Base-by-base conservation (phyloP, 148 eudicot genomes). In the Rhododendron williamsianum region DNA sequence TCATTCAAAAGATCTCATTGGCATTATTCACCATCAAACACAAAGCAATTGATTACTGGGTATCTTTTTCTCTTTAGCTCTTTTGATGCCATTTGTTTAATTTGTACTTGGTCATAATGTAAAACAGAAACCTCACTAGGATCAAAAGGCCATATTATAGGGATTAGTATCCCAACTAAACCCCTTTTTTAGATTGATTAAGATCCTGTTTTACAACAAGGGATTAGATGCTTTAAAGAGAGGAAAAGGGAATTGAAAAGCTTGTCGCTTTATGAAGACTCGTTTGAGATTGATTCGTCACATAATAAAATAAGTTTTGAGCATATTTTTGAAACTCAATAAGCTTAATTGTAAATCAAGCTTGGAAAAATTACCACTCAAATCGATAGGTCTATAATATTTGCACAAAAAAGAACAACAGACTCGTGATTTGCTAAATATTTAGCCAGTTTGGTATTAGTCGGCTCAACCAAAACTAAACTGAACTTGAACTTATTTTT, bases 171-270 rank as follows among this genome's bases (percentile, higher is more conserved):
- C 77, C 43, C 43, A 82, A 36, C 58, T 69, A 43, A n/a, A 43
- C 9, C 58, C 54, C 36, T 81, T 81, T 27, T 52, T 81, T 23
- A 21, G 27, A 33, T 80, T 81, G 18, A 54, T 54, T 54, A 54
- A 30, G 38, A 38, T 71, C 69, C 51, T 78, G 18, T 78, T 72
- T 71, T 49, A 83, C 85, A 83, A 33, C 76, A 63, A 27, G 18
- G 85, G 43, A 83, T 83, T 72, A 30, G 79, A 46, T 83, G 46
- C 67, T 49, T 79, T 79, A 25, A 25, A n/a, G 52, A 21, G 80
- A 23, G 30, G 80, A 45, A 74, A 18, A 35, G 78, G 19, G 49
- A 76, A 21, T 9, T 38, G 10, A 76, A 41, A 21, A 19, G 49
- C n/a, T 6, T 23, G 4, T 43, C 80, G 41, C 25, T 43, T 76